Percentiles rank a stretch among this genome's conserved stretches.
Evolutionary conservation across 164 flowering plant genomes (phyloP).

Genomic region (Kalanchoe fedtschenkoi): DNA sequence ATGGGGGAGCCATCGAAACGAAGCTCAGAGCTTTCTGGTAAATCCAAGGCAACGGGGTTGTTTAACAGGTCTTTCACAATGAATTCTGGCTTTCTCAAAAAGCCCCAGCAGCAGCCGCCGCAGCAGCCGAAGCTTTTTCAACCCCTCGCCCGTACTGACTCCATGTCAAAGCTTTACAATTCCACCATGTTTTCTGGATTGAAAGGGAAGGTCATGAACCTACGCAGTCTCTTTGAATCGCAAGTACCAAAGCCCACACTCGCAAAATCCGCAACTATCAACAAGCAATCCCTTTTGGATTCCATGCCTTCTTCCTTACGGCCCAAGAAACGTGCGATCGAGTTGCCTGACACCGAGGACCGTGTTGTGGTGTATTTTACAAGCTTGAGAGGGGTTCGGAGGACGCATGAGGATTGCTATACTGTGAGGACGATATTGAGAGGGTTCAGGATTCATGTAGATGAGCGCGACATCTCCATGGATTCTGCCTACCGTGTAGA

Average conservation of each 20-base stretch:
- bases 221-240: neutral
- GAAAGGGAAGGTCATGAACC: constrained; percentile 2
- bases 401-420: constrained; percentile 53
- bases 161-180: neutral
- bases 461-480: constrained; percentile 66
- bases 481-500: constrained; percentile 36
- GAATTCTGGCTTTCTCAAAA: neutral
- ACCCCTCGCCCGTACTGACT: neutral
- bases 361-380: constrained; percentile 50
- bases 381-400: constrained; percentile 47
- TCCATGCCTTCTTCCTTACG: neutral
- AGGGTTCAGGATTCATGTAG: constrained; percentile 33
- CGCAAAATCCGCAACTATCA: neutral
- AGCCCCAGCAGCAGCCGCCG: neutral
- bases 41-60: neutral
- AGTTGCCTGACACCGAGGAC: constrained; percentile 30
- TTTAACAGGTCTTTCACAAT: constrained; percentile 1
- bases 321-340: neutral
- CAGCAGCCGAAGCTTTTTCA: neutral
- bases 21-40: neutral
- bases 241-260: neutral
- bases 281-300: neutral
- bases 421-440: constrained; percentile 38
- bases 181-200: neutral
- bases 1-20: neutral